Evolutionary conservation across 1,139 yeast species (phyloP).

Genomic region (Blastobotrys illinoisensis): DNA sequence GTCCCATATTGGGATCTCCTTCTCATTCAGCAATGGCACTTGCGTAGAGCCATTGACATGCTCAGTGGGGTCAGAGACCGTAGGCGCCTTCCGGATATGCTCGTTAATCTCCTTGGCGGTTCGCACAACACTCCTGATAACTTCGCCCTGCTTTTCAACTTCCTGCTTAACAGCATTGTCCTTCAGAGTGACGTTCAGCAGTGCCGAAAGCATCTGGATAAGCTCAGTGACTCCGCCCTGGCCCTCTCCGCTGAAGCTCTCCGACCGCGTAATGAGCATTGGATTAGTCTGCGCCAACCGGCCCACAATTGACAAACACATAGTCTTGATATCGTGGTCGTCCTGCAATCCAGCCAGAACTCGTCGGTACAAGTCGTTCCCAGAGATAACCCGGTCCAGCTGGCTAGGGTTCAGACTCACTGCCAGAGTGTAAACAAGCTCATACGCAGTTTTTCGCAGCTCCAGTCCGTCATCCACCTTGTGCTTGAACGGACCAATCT

Average conservation of each 20-base stretch:
- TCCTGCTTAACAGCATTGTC: slow-evolving; percentile 49
- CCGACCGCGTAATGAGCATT: slow-evolving; percentile 10
- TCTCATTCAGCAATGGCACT: neutral
- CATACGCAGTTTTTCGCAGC: slow-evolving; percentile 68
- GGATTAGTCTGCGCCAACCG: slow-evolving; percentile 31
- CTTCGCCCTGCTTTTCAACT: slow-evolving; percentile 41
- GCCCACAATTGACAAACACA: slow-evolving; percentile 37
- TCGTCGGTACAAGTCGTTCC: slow-evolving; percentile 30
- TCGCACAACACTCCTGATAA: slow-evolving; percentile 26
- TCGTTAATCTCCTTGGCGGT: slow-evolving; percentile 22
- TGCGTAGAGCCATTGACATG: neutral
- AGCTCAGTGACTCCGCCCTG: slow-evolving; percentile 13
- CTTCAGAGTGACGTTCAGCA: slow-evolving; percentile 37
- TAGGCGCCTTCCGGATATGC: slow-evolving; percentile 14
- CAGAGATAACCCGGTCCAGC: slow-evolving; percentile 28
- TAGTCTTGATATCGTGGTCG: slow-evolving; percentile 42
- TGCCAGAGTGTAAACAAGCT: slow-evolving; percentile 55
- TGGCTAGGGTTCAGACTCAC: slow-evolving; percentile 24
- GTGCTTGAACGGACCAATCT: slow-evolving; percentile 86
- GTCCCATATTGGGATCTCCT: neutral
- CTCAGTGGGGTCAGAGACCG: neutral
- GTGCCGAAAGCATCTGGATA: slow-evolving; percentile 32
- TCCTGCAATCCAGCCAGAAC: slow-evolving; percentile 38
- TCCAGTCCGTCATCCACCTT: slow-evolving; percentile 75
- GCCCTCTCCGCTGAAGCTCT: slow-evolving; percentile 3